A percentile compares a stretch with the other conserved stretches of the same genome.
phyloP scores from a whole-genome alignment of 257 asterid species.

The Mitragyna speciosa region DNA sequence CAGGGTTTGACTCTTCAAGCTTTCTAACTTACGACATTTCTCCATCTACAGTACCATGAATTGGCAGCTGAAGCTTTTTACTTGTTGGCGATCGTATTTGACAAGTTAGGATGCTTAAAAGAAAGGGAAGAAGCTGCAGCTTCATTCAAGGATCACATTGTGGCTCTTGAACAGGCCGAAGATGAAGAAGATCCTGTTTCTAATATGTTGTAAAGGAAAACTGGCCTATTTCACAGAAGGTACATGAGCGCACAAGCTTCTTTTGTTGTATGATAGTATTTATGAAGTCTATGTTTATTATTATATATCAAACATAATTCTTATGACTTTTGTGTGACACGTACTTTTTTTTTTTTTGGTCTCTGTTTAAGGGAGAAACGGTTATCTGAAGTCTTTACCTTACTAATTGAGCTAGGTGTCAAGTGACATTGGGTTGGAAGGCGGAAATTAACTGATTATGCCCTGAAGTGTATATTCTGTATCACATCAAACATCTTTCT shows the following conservation, averaged over 20 bases:
- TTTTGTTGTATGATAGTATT: neutral
- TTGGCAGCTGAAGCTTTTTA: slow-evolving; percentile 85
- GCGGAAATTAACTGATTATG: too few species aligned
- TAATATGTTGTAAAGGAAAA: slow-evolving; percentile 10
- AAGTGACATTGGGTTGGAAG: too few species aligned
- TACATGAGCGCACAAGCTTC: neutral
- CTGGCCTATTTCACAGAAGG: neutral
- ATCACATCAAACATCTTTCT: too few species aligned
- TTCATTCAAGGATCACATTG: slow-evolving; percentile 66
- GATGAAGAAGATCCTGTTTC: slow-evolving; percentile 40
- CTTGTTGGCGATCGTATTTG: slow-evolving; percentile 74
- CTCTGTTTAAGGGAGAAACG: too few species aligned
- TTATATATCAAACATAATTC: neutral
- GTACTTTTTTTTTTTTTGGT: too few species aligned
- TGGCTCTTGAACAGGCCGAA: slow-evolving; percentile 62
- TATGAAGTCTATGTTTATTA: neutral
- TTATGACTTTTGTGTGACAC: neutral
- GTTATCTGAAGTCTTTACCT: too few species aligned
- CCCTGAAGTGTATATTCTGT: too few species aligned
- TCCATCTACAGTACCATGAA: slow-evolving; percentile 67
- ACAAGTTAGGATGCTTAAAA: slow-evolving; percentile 64
- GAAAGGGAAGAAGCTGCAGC: slow-evolving; percentile 85
- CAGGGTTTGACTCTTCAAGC: neutral
- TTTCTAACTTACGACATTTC: slow-evolving; percentile 9
- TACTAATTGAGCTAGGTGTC: too few species aligned